A percentile compares a stretch with the other conserved stretches of the same genome.
These are phyloP conservation scores for Botrytis galanthina DNA, from an alignment of 2,329 filamentous ascomycete species.

Conservation along the genomic window DNA sequence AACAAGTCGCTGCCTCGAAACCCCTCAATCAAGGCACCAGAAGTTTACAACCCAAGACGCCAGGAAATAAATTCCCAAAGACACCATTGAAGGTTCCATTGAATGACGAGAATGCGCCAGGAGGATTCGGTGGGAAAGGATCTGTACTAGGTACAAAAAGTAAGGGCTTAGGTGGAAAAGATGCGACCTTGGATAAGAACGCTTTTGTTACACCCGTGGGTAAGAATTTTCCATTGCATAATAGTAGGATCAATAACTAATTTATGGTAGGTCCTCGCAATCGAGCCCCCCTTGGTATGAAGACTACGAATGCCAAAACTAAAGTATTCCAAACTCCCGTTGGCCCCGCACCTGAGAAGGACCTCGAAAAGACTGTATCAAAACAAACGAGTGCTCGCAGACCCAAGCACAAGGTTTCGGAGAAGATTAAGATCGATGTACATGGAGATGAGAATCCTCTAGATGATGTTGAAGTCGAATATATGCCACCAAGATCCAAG, in stretches of 20 bases:
- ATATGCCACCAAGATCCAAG: slow-evolving; percentile 73
- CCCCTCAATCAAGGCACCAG: slow-evolving; percentile 64
- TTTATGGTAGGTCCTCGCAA: slow-evolving; percentile 49
- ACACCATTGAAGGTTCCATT: slow-evolving; percentile 75
- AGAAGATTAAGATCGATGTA: slow-evolving; percentile 61
- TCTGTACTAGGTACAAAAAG: slow-evolving; percentile 45
- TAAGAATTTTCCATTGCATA: slow-evolving; percentile 46
- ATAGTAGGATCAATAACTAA: neutral
- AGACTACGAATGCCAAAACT: slow-evolving; percentile 93
- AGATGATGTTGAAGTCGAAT: slow-evolving; percentile 73
- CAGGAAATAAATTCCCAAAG: slow-evolving; percentile 71
- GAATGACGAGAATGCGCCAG: slow-evolving; percentile 81
- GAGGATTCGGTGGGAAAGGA: slow-evolving; percentile 55
- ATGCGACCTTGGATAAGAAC: slow-evolving; percentile 51
- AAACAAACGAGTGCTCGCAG: slow-evolving; percentile 56
- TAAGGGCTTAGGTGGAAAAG: slow-evolving; percentile 55
- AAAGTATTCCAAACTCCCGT: slow-evolving; percentile 64
- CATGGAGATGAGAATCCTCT: slow-evolving; percentile 51
- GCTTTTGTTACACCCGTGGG: slow-evolving; percentile 78
- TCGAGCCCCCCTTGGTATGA: slow-evolving; percentile 83
- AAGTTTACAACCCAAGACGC: slow-evolving; percentile 71
- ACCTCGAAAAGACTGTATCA: slow-evolving; percentile 60
- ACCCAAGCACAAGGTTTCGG: slow-evolving; percentile 52
- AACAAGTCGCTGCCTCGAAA: slow-evolving; percentile 69
- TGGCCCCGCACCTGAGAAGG: slow-evolving; percentile 57